Base-by-base conservation (phyloP, 352 stramenopile genomes). In the Phytopythium oedochilum region DNA sequence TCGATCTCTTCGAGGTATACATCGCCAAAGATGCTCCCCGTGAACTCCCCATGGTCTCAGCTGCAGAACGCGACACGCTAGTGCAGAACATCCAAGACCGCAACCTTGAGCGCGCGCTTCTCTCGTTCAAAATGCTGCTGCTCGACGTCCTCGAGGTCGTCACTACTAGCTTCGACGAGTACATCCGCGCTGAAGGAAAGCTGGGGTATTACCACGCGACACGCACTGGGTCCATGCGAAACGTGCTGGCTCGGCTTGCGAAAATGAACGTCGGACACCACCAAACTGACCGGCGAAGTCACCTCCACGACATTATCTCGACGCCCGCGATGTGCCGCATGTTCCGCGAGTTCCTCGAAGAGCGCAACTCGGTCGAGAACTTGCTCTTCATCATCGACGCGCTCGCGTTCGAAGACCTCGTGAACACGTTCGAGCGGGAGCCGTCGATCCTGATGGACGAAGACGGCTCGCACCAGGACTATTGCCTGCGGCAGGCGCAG, bases 311-410 rank as follows among this genome's bases (percentile, higher is more conserved):
- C 23, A 73, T 88, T 51, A 57, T 88, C 7, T 80, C 66, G 25
- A 84, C 70, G 0, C 70, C 77, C 0, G 55, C 55, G 22, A 57
- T 84, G 4, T 84, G 74, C 46, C 64, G 68, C 11, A 76, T 85
- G 63, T 85, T 86, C 34, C 67, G 77, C 23, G 74, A 78, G 61
- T 88, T 81, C 44, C 53, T 88, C 0, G 63, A 77, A 55, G 68
- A 70, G 2, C 65, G 68, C 25, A 86, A 78, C 59, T 88, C 74
- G 0, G 72, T 81, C 6, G 77, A 86, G 57, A 81, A 76, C 44
- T 55, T 88, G 11, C 64, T 89, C 1, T 89, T 89, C 52, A 73
- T 85, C 36, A 75, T 88, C 22, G 79, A 89, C 34, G 76, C 78
- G 0, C 57, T 89, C 28, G 75, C 64, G 14, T 89, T 85, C 57